Evolutionary conservation across 108 stramenopile species (phyloP).

Genomic region (Cyclotella cryptica): DNA sequence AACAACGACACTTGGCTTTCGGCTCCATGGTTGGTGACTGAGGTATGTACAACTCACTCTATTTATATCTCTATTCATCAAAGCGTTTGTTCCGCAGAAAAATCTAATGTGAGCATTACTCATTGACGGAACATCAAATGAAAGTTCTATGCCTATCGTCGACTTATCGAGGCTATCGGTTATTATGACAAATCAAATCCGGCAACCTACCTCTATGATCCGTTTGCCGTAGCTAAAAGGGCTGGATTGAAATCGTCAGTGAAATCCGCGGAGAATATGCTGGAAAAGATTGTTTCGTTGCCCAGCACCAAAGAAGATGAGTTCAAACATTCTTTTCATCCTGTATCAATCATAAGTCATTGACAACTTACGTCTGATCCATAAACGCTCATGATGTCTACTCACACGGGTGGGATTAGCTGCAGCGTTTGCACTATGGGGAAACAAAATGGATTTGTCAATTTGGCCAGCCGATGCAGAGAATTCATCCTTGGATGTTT

Average conservation of each 20-base stretch:
- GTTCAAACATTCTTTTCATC: neutral
- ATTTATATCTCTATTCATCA: neutral
- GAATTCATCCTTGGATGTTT: slow-evolving; percentile 69
- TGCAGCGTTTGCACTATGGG: slow-evolving; percentile 89
- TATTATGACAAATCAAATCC: slow-evolving; percentile 79
- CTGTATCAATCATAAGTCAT: neutral
- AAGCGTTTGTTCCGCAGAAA: neutral
- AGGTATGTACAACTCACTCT: slow-evolving; percentile 28
- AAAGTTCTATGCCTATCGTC: slow-evolving; percentile 92
- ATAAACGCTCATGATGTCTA: neutral
- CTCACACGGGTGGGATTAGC: slow-evolving; percentile 57
- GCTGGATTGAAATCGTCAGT: slow-evolving; percentile 77
- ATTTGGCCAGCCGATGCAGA: slow-evolving; percentile 92
- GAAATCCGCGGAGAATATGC: slow-evolving; percentile 73
- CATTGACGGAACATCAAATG: neutral
- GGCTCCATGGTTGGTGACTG: slow-evolving; percentile 95
- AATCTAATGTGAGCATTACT: neutral
- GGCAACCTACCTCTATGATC: slow-evolving; percentile 86
- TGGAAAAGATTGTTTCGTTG: slow-evolving; percentile 65
- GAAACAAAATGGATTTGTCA: slow-evolving; percentile 96
- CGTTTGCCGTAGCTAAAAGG: slow-evolving; percentile 83
- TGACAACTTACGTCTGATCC: neutral
- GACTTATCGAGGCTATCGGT: slow-evolving; percentile 81
- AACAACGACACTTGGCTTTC: slow-evolving; percentile 87
- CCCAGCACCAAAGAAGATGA: slow-evolving; percentile 58